Conservation (phyloP, 192 early-diverging fungal genomes). For the Entophlyctis helioformis region DNA sequence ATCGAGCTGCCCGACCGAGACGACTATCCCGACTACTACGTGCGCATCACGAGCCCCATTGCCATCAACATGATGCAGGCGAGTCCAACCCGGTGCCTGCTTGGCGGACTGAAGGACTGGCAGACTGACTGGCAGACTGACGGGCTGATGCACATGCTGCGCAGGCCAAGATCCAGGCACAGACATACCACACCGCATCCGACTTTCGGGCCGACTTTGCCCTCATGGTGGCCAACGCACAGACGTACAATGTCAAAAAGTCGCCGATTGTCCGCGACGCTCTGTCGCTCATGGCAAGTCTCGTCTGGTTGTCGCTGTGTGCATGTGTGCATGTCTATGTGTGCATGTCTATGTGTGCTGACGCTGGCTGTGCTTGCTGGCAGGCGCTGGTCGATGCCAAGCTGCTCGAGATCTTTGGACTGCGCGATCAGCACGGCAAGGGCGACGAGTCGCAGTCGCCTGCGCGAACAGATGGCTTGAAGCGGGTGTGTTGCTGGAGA, state of each 20-base stretch:
- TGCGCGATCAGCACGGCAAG: too few species aligned
- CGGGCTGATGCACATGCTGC: too few species aligned
- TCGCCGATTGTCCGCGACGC: conserved; percentile 33
- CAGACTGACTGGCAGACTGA: too few species aligned
- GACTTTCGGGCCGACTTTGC: conserved; percentile 64
- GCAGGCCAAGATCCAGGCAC: too few species aligned
- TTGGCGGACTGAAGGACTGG: too few species aligned
- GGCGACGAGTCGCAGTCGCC: too few species aligned
- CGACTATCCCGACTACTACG: conserved; percentile 82
- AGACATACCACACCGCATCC: too few species aligned
- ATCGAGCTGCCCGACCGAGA: conserved; percentile 54
- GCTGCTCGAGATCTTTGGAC: neutral
- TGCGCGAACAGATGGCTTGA: too few species aligned
- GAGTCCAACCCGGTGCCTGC: too few species aligned
- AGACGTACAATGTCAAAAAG: conserved; percentile 68
- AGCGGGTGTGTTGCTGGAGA: too few species aligned
- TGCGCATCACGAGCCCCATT: conserved; percentile 64
- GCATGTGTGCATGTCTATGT: neutral
- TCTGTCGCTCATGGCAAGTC: neutral
- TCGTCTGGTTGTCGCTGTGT: too few species aligned
- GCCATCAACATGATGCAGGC: conserved; percentile 46
- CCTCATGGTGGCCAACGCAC: conserved; percentile 78
- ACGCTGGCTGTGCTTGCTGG: neutral
- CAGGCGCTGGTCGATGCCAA: neutral
- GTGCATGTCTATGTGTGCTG: neutral